Percentiles rank a stretch among this genome's conserved stretches.
Evolutionary conservation across 768 basidiomycete species (phyloP).

Genomic region (Collybiopsis luxurians): DNA sequence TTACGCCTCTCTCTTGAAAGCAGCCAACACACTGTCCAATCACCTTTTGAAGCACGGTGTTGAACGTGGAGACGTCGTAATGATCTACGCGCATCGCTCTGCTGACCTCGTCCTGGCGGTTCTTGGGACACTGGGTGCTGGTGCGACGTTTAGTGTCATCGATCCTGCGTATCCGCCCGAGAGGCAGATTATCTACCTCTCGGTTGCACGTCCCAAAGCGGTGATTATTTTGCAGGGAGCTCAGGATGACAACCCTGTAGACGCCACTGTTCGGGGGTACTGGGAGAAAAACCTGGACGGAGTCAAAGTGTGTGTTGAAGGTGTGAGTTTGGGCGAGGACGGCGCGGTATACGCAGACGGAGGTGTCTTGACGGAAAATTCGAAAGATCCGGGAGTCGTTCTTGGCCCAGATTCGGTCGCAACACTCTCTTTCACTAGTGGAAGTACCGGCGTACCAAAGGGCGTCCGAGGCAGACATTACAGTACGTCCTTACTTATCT

Average conservation of each 20-base stretch:
- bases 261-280: constrained; percentile 76
- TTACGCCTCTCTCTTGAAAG: constrained; percentile 78
- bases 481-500: constrained; percentile 33
- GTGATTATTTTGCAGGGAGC: constrained; percentile 90
- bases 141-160: constrained; percentile 96
- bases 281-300: constrained; percentile 59
- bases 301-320: constrained; percentile 76
- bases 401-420: constrained; percentile 96
- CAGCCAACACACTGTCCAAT: constrained; percentile 88
- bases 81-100: constrained; percentile 95
- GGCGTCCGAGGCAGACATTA: constrained; percentile 96
- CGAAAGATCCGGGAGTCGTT: constrained; percentile 72
- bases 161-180: constrained; percentile 97
- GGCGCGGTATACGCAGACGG: constrained; percentile 52
- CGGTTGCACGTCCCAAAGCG: constrained; percentile 89
- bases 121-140: constrained; percentile 94
- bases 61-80: constrained; percentile 92
- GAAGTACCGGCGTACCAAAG: constrained; percentile 97
- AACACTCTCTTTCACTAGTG: constrained; percentile 94
- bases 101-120: constrained; percentile 97
- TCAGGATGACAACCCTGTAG: constrained; percentile 62
- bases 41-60: constrained; percentile 84
- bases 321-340: constrained; percentile 80
- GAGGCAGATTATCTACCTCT: constrained; percentile 89
- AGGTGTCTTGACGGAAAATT: constrained; percentile 57